A percentile compares a stretch with the other conserved stretches of the same genome.
Conservation (phyloP, 257 asterid genomes). For the Coffea eugenioides region DNA sequence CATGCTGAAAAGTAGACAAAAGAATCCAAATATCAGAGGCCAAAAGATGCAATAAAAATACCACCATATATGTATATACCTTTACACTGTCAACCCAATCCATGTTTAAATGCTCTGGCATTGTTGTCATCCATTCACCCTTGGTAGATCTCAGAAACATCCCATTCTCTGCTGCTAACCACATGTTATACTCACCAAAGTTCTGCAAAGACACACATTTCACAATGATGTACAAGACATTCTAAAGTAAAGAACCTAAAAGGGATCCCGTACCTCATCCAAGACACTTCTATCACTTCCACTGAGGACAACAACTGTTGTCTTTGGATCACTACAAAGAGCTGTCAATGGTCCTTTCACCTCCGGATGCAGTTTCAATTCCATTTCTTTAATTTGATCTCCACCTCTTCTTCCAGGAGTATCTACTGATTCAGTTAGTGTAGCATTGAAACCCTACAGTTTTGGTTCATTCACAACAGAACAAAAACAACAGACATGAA, state of each 20-base stretch:
- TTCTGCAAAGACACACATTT: slow-evolving; percentile 56
- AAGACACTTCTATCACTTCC: slow-evolving; percentile 80
- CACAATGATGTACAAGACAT: slow-evolving; percentile 4
- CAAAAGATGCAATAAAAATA: slow-evolving; percentile 16
- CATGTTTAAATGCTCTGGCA: slow-evolving; percentile 97
- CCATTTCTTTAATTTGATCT: slow-evolving; percentile 96
- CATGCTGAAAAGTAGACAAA: slow-evolving; percentile 60
- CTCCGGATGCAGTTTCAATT: slow-evolving; percentile 81
- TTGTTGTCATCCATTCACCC: slow-evolving; percentile 96
- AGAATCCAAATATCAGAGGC: slow-evolving; percentile 24
- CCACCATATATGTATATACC: slow-evolving; percentile 39
- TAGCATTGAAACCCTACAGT: slow-evolving; percentile 81
- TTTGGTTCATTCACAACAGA: not conserved
- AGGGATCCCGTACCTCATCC: slow-evolving; percentile 55
- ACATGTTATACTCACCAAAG: slow-evolving; percentile 81
- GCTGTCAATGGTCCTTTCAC: slow-evolving; percentile 58
- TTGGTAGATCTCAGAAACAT: slow-evolving; percentile 88
- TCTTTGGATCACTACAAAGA: slow-evolving; percentile 79
- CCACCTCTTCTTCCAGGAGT: slow-evolving; percentile 81
- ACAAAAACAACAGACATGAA: not conserved
- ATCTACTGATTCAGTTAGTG: slow-evolving; percentile 78
- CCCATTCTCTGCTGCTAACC: slow-evolving; percentile 99
- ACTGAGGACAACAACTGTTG: slow-evolving; percentile 88
- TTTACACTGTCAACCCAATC: slow-evolving; percentile 94
- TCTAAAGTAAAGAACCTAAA: slow-evolving; percentile 2